Conservation (phyloP, 2,329 filamentous ascomycete species). For the Pyrenochaeta sp. region DNA sequence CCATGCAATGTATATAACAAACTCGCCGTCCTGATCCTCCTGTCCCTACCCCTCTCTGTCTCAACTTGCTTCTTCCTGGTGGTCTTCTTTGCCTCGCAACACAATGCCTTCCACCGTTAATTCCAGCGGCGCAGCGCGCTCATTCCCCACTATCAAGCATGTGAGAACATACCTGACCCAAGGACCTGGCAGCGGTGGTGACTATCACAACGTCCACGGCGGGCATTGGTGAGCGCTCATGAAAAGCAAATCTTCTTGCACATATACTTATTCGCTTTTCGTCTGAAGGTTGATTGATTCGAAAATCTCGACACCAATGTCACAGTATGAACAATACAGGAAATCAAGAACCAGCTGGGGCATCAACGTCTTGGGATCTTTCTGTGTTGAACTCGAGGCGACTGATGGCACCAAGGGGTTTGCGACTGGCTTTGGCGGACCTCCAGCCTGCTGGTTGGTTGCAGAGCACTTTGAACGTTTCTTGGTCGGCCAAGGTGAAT, state of each 20-base stretch:
- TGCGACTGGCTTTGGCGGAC: slow-evolving; percentile 91
- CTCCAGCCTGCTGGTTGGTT: slow-evolving; percentile 91
- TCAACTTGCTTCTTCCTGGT: slow-evolving; percentile 6
- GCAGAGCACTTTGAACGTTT: slow-evolving; percentile 94
- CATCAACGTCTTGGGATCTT: slow-evolving; percentile 93
- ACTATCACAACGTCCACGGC: slow-evolving; percentile 90
- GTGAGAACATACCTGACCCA: slow-evolving; percentile 76
- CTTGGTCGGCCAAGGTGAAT: slow-evolving; percentile 75
- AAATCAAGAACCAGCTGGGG: slow-evolving; percentile 90
- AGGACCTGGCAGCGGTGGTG: slow-evolving; percentile 62
- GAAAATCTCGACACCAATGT: slow-evolving; percentile 92
- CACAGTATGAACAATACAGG: slow-evolving; percentile 86
- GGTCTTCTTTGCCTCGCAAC: slow-evolving; percentile 8
- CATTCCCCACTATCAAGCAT: slow-evolving; percentile 79
- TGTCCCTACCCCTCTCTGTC: slow-evolving; percentile 26
- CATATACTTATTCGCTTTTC: not conserved
- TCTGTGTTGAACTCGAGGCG: slow-evolving; percentile 88
- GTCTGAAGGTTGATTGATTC: slow-evolving; percentile 79
- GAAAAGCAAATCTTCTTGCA: not conserved
- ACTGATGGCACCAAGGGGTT: slow-evolving; percentile 92
- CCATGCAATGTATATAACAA: slow-evolving; percentile 29
- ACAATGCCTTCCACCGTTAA: slow-evolving; percentile 38
- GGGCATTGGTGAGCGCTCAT: slow-evolving; percentile 64
- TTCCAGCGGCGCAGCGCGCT: slow-evolving; percentile 46
- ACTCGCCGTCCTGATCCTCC: slow-evolving; percentile 14